Conservation (phyloP, 306 rosid species). For the Dryas drummondii region DNA sequence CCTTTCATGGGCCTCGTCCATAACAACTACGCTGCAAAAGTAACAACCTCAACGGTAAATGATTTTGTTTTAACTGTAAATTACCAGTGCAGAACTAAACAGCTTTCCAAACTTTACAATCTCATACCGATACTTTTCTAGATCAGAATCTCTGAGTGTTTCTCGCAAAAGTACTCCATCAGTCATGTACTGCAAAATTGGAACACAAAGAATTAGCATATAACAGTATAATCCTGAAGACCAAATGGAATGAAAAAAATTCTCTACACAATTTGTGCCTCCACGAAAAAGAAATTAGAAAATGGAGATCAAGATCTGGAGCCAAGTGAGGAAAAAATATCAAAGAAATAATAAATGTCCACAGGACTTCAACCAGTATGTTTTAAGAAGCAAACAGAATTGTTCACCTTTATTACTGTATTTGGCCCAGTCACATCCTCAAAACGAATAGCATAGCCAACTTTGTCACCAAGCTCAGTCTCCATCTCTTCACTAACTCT, state of each 20-base stretch:
- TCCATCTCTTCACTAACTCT: conserved; percentile 99
- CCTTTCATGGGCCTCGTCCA: conserved; percentile 99
- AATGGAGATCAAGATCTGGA: neutral
- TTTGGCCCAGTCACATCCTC: conserved; percentile 96
- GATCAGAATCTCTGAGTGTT: conserved; percentile 94
- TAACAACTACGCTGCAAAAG: conserved; percentile 80
- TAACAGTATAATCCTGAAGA: conserved; percentile 7
- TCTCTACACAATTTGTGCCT: conserved; percentile 3
- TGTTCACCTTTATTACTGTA: conserved; percentile 77
- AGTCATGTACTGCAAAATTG: conserved; percentile 84
- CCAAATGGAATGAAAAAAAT: neutral
- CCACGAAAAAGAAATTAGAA: neutral
- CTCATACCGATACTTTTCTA: conserved; percentile 91
- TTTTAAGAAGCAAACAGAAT: neutral
- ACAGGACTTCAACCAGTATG: conserved; percentile 1
- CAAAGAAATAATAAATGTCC: neutral
- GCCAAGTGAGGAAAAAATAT: neutral
- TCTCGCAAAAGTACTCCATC: conserved; percentile 98
- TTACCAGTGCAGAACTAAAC: conserved; percentile 12
- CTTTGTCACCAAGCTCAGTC: conserved; percentile 82
- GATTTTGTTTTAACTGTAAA: conserved; percentile 20
- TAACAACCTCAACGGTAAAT: conserved; percentile 22
- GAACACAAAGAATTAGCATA: conserved; percentile 31
- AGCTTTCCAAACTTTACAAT: conserved; percentile 5
- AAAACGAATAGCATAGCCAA: conserved; percentile 98